These are phyloP conservation scores for Hypoxylon sp. DNA, from an alignment of 2,329 filamentous ascomycete genomes.

Conservation along the genomic window DNA sequence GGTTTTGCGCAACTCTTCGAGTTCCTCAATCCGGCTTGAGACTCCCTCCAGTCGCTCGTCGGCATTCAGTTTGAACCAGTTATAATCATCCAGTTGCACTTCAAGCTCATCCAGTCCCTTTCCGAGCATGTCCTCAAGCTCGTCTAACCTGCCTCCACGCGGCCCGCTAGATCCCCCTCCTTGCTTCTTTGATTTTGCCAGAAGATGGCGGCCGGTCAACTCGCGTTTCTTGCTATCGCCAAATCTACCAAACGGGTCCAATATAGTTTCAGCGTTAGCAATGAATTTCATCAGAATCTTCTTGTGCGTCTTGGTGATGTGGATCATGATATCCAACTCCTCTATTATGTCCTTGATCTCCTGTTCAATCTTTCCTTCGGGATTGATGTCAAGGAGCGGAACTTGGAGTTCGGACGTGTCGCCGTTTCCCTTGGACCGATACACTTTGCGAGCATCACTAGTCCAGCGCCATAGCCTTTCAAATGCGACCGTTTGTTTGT, in stretches of 20 bases:
- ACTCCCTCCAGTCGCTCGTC: slow-evolving; percentile 51
- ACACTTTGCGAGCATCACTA: slow-evolving; percentile 45
- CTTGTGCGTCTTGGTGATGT: slow-evolving; percentile 57
- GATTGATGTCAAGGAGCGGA: slow-evolving; percentile 59
- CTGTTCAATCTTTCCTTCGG: slow-evolving; percentile 59
- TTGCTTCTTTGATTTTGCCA: slow-evolving; percentile 2
- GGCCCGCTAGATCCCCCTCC: no score
- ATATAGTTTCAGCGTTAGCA: slow-evolving; percentile 46
- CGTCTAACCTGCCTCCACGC: no score
- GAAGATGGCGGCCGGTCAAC: slow-evolving; percentile 6
- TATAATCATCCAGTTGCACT: slow-evolving; percentile 35
- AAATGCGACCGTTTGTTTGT: slow-evolving; percentile 58
- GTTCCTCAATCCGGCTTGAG: slow-evolving; percentile 52
- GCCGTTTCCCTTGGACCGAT: slow-evolving; percentile 40
- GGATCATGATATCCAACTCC: slow-evolving; percentile 63
- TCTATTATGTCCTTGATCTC: slow-evolving; percentile 65
- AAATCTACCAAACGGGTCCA: slow-evolving; percentile 45
- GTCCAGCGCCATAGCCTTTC: slow-evolving; percentile 58
- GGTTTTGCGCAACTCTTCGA: slow-evolving; percentile 54
- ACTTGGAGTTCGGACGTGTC: slow-evolving; percentile 50
- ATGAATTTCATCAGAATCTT: slow-evolving; percentile 53
- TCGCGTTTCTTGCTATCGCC: slow-evolving; percentile 27
- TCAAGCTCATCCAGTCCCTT: background rate
- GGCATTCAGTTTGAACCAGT: slow-evolving; percentile 51
- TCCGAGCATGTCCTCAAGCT: background rate